Base-by-base conservation (phyloP, 768 basidiomycete genomes). In the Hericium alpestre region DNA sequence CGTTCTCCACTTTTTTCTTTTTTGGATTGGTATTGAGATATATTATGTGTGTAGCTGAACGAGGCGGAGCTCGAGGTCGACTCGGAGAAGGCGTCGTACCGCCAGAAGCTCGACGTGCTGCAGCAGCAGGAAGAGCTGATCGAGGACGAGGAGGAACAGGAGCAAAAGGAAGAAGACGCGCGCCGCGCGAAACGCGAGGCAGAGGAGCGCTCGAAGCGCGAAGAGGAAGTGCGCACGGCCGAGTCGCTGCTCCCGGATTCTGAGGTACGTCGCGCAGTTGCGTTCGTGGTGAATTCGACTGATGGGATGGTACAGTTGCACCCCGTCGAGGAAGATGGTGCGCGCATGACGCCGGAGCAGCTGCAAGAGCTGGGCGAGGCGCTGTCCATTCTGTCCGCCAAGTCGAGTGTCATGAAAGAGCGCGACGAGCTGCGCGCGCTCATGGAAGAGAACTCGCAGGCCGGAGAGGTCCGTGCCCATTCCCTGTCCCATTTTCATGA, bases 111-210 rank as follows among this genome's bases (percentile, higher is more conserved):
- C 56, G 96, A 98, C 61, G 95, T 99, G 23, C 74, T 99, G 67
- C 92, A 96, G 65, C 91, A 99, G 65, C 96, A 99, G 71, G 91
- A 99, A 68, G 96, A 99, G 70, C 90, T 99, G 59, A 99, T 99
- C 67, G 94, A 99, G 67, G 96, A 99, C 69, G 96, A 99, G 72
- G 84, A 93, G 61, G 96, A 97, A 69, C 96, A 99, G 71, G 96
- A 99, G 61, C 86, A 94, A 71, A 88, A 93, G 73, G 91, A 92
- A 69, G 89, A 93, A 69, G 84, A 89, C 67, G 88, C 91, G n/a
- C 85, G 92, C 43, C 86, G 89, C 56, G 87, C 85, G 48, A 84
- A 84, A 68, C 83, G 84, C 64, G 91, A 89, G 70, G 81, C 84
- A 22, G 86, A 83, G 61, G 90, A 93, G 64, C 70, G 79, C 43